Evolutionary conservation across 2,329 filamentous ascomycete species (phyloP), one percentile per base, ranked within the genome.

Genomic region (Ascochyta pisi): DNA sequence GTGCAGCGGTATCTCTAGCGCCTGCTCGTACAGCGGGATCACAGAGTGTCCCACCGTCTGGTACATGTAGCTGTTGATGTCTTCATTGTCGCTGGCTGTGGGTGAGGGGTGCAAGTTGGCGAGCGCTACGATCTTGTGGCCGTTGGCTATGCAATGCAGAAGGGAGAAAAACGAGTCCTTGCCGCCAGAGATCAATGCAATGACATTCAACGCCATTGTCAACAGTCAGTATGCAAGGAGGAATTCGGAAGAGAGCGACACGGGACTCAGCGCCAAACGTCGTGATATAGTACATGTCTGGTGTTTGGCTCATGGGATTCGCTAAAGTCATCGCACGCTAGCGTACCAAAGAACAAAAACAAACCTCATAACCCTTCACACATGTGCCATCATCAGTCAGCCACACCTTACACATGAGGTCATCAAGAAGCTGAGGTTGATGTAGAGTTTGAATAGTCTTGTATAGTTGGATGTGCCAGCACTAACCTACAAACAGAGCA

Each of bases 1-100:
- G 76, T 95, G 97, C 2, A 99, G 82, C 23, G 94, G 94, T 31
- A 98, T 82, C 0, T 83, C 86, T 1, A 96, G 87, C 31, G 91
- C 92, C 43, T 84, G 76, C 57, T 88, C 87, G 73, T 97, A 98
- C 15, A 96, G 83, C 2, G 93, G 92, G 54, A 98, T 89, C 16
- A 97, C 81, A 54, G 86, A 84, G 76, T 98, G 92, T 12, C 95
- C 95, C 57, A 97, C 91, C 3, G 95, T 99, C 81, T 99, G 95
- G 81, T 98, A 99, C 95, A 99, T 99, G 86, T 95, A 98, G 79
- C 93, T 97, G 77, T 99, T 92, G 66, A 96, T 83, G 74, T 98
- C 91, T 52, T 83, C 78, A 60, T 82, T 79, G 29, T 58, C 51
- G 50, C 50, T 59, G 43, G 58, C 37, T 7, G 57, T 53, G 15